Percentiles rank a stretch among this genome's conserved stretches.
phyloP scores from a whole-genome alignment of 345 rosid genomes.

The Nephelium lappaceum region DNA sequence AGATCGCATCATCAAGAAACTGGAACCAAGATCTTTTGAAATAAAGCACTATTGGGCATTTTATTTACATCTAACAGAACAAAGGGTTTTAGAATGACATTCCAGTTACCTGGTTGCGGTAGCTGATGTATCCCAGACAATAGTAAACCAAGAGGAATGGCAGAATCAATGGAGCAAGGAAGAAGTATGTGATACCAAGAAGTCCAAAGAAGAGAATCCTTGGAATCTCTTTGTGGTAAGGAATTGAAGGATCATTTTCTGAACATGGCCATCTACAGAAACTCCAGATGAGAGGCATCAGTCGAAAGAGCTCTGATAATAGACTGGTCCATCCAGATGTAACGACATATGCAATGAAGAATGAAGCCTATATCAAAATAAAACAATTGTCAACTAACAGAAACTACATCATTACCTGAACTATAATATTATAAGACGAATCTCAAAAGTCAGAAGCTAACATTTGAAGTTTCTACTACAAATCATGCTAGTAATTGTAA shows the following conservation, averaged over 20 bases:
- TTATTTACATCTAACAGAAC: too few species aligned
- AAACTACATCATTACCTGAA: constrained; percentile 14
- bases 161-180: constrained; percentile 84
- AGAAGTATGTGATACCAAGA: constrained; percentile 83
- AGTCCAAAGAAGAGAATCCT: constrained; percentile 72
- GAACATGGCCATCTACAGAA: too few species aligned
- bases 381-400: constrained; percentile 6
- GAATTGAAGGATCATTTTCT: too few species aligned
- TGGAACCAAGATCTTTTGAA: too few species aligned
- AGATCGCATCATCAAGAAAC: too few species aligned
- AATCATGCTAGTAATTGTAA: too few species aligned
- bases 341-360: constrained; percentile 89
- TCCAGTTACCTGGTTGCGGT: constrained; percentile 81
- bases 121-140: constrained; percentile 84
- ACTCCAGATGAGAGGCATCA: too few species aligned
- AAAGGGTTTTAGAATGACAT: neutral
- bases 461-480: too few species aligned
- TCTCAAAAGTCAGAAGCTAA: neutral
- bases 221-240: constrained; percentile 70
- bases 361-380: constrained; percentile 65
- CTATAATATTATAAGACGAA: too few species aligned
- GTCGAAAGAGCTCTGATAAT: too few species aligned
- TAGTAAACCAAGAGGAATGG: constrained; percentile 85
- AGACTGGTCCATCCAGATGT: too few species aligned
- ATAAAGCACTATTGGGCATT: too few species aligned